phyloP scores from a whole-genome alignment of 192 early-diverging fungal species.

The Gryganskiella cystojenkinii region DNA sequence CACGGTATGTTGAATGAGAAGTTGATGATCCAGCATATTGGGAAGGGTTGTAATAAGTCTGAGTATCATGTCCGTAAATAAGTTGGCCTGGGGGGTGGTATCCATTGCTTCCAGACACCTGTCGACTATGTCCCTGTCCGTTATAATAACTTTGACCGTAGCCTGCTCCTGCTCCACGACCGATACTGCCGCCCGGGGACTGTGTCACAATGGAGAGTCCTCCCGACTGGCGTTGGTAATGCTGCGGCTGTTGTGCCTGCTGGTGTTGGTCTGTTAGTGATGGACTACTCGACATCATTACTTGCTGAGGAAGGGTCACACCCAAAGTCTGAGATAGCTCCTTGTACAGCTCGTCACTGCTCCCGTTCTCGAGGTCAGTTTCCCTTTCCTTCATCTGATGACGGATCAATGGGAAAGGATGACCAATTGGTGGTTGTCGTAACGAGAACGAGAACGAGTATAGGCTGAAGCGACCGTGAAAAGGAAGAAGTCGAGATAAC shows the following conservation, averaged over 20 bases:
- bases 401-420: too few species aligned
- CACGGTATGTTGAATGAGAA: neutral
- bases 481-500: too few species aligned
- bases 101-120: neutral
- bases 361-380: constrained; percentile 39
- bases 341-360: constrained; percentile 38
- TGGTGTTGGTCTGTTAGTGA: constrained; percentile 1
- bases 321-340: constrained; percentile 42
- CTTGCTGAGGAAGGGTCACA: constrained; percentile 25
- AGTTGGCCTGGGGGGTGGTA: constrained; percentile 11
- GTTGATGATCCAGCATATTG: neutral
- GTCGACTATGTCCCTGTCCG: neutral
- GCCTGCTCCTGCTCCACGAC: neutral
- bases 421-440: neutral
- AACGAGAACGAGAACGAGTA: neutral
- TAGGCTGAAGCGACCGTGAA: too few species aligned
- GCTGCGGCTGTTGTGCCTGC: neutral
- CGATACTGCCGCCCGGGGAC: neutral
- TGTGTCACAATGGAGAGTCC: constrained; percentile 33
- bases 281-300: neutral
- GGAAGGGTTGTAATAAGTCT: neutral
- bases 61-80: neutral
- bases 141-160: constrained; percentile 8
- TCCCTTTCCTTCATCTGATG: constrained; percentile 27
- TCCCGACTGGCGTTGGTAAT: constrained; percentile 5